Evolutionary conservation across 1,284 basidiomycete species (phyloP), one percentile per base, ranked within the genome.

Genomic region (Moesziomyces parantarcticus): DNA sequence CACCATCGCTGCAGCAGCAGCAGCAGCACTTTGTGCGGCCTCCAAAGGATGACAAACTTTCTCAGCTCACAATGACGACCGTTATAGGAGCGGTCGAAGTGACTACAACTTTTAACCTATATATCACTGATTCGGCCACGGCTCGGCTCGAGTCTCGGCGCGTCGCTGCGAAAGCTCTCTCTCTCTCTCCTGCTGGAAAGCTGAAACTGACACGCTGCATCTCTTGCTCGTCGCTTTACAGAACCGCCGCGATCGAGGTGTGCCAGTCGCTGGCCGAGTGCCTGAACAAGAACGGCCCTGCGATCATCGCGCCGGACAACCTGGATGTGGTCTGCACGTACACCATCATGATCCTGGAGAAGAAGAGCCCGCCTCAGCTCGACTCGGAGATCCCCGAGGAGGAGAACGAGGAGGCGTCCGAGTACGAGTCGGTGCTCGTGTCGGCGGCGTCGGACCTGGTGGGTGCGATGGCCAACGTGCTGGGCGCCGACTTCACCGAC

Each of bases 351-450:
- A 93, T 91, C 73, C 87, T 94, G 48, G 92, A 97, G 61, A 86
- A 88, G 58, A 88, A 81, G 71, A 68, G 76, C 39, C 71, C 76
- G 74, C 97, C 95, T 85, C 97, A 99, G 85, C 90, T 96, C 84
- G 94, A 97, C 84, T 93, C 94, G 52, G 96, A 98, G 82, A 92
- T 69, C 23, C 64, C 92, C 72, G 95, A 96, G 75, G 93, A 94
- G 73, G 90, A 90, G 29, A 79, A 71, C 54, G 78, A 82, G 62
- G 88, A 88, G 67, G 91, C 92, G 75, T 95, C 95, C 7, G 97
- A 99, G 86, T 97, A 96, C 84, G 97, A 99, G 85, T 93, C 94
- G 16, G 92, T 96, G 44, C 88, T 99, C 62, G 92, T 99, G 83
- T 93, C 92, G 36, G 92, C 94, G 39, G 96, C 97, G 25, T 92